Evolutionary conservation across 805 yeast species (phyloP).

Genomic region (Maudiozyma bulderi): DNA sequence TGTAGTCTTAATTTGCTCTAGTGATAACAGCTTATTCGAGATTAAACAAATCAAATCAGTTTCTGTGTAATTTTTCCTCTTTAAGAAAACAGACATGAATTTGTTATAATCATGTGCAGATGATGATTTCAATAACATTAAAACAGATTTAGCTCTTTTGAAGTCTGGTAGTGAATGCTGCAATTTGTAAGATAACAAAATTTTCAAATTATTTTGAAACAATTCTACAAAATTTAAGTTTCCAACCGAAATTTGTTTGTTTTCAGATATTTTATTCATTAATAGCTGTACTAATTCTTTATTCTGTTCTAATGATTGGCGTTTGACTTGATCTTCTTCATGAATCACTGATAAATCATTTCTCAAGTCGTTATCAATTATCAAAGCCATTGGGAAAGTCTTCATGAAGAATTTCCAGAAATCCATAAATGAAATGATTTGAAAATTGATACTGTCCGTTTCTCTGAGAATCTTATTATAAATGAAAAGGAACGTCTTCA

Average conservation of each 20-base stretch:
- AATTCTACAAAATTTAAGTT: conserved; percentile 18
- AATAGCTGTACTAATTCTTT: conserved; percentile 9
- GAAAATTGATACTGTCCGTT: conserved; percentile 16
- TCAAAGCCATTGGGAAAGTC: conserved; percentile 21
- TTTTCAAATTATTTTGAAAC: conserved; percentile 23
- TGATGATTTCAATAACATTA: conserved; percentile 16
- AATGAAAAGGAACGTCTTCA: conserved; percentile 24
- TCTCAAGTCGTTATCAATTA: conserved; percentile 22
- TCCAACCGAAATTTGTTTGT: neutral
- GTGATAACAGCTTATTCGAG: conserved; percentile 20
- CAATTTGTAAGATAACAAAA: conserved; percentile 5
- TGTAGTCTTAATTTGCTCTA: conserved; percentile 20
- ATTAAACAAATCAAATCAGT: conserved; percentile 17
- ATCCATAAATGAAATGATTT: conserved; percentile 20
- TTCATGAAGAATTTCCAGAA: conserved; percentile 29
- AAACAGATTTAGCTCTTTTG: conserved; percentile 12
- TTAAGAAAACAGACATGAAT: conserved; percentile 25
- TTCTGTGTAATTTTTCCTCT: conserved; percentile 19
- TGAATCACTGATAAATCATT: conserved; percentile 19
- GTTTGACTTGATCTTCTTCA: conserved; percentile 23
- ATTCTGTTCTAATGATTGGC: conserved; percentile 15
- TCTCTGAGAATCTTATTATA: conserved; percentile 17
- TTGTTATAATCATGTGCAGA: conserved; percentile 23
- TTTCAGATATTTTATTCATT: conserved; percentile 5
- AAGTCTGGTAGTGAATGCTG: neutral